phyloP scores from a whole-genome alignment of 306 rosid species.

The Trifolium subterraneum region DNA sequence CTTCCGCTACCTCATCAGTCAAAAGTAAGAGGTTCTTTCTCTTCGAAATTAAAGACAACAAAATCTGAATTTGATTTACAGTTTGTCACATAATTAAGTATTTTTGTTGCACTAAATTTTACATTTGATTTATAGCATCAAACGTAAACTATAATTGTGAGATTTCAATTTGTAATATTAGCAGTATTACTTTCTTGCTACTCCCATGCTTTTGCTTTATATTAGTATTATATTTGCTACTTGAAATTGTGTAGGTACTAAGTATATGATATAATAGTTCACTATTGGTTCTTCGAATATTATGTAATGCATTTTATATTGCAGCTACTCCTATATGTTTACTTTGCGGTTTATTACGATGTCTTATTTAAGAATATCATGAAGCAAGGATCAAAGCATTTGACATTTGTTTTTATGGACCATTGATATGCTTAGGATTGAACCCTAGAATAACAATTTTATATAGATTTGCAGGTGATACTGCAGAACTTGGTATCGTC shows the following conservation, averaged over 20 bases:
- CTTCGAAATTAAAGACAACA: conserved; percentile 21
- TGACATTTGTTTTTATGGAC: not conserved
- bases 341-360: not conserved
- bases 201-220: not conserved
- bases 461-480: conserved; percentile 92
- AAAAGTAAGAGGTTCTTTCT: conserved; percentile 69
- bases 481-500: conserved; percentile 85
- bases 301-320: not conserved
- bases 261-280: conserved; percentile 14
- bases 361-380: conserved; percentile 17
- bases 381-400: conserved; percentile 31
- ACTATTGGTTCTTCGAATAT: conserved; percentile 10
- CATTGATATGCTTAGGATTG: conserved; percentile 25
- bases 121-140: too few species aligned
- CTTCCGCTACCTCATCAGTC: conserved; percentile 90
- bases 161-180: conserved; percentile 16
- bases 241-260: not conserved
- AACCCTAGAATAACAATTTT: conserved; percentile 45
- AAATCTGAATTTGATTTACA: conserved; percentile 7
- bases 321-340: not conserved
- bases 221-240: not conserved
- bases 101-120: not conserved
- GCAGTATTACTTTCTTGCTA: conserved; percentile 2
- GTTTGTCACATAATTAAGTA: conserved; percentile 16
- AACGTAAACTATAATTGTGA: not conserved